Percentiles rank a stretch among this genome's conserved stretches.
These are phyloP conservation scores for Blastocystis hominis DNA, from an alignment of 352 stramenopile species.

Conservation along the genomic window DNA sequence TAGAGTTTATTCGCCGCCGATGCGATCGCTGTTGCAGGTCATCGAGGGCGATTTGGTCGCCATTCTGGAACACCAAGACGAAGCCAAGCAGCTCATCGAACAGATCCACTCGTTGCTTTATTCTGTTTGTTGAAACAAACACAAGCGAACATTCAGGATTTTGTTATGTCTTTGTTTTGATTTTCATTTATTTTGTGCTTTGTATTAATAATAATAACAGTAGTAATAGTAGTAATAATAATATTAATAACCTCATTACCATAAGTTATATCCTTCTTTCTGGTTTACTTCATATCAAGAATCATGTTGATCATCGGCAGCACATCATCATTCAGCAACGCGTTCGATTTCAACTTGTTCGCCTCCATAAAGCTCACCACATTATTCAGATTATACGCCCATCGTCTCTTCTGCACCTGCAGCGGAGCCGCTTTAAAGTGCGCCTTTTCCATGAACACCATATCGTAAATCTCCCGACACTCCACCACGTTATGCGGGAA, in stretches of 20 bases:
- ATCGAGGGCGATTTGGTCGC: not conserved
- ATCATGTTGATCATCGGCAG: not conserved
- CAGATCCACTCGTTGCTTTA: not conserved
- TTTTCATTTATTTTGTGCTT: too few relatives aligned
- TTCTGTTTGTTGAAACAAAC: slow-evolving; percentile 36
- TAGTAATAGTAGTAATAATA: too few relatives aligned
- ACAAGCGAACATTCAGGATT: not conserved
- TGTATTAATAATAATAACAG: too few relatives aligned
- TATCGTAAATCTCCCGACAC: slow-evolving; percentile 12
- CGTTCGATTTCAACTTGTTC: not conserved
- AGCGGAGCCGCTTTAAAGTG: not conserved
- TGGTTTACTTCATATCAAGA: not conserved
- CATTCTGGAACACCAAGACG: not conserved
- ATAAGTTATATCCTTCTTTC: too few relatives aligned
- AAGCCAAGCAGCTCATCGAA: not conserved
- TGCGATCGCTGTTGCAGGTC: not conserved
- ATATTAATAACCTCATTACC: too few relatives aligned
- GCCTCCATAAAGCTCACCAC: not conserved
- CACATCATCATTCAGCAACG: not conserved
- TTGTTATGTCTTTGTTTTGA: too few relatives aligned
- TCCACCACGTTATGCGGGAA: not conserved
- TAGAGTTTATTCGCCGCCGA: not conserved
- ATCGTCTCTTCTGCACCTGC: not conserved
- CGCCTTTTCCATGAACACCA: slow-evolving; percentile 2
- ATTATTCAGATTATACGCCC: not conserved